Evolutionary conservation across 73 alveolate species (phyloP), one percentile per base, ranked within the genome.

Genomic region (Paramecium sexaurelia): DNA sequence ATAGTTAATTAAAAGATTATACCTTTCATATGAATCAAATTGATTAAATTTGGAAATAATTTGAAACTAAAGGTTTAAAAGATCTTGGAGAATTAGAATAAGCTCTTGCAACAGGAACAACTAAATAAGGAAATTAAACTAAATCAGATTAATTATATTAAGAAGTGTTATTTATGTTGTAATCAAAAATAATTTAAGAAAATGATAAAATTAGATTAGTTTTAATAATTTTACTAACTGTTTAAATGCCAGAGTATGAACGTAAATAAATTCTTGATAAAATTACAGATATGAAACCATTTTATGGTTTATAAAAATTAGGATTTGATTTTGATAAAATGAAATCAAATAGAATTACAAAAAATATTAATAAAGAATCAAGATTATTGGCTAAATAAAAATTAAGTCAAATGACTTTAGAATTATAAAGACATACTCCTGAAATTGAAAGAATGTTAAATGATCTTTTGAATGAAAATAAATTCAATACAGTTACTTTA

Each of bases 401-500:
- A 73, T 73, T 73, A 39, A 73, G 87, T 35, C 32, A 73, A 36
- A 73, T 73, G 87, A 73, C 87, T 36, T 73, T 73, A 73, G 87
- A 73, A 36, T 11, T 73, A 35, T 20, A 73, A 39, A 73, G 87
- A 73, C 66, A 73, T 36, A 73, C 87, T 1, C 87, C 87, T 33
- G 33, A 17, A 73, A 39, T 73, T 33, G 87, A 73, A 39, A 73
- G 9, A 39, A 17, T 36, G 3, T 24, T 73, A 17, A 73, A 15
- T 36, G 87, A 73, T 19, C 33, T 73, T 13, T 36, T 73, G 13
- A n/a, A 33, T 73, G 87, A 73, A 2, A 39, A 73, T 6, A 73
- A 36, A 73, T 73, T 73, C 19, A 39, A 73, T 36, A 61, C 83
- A 26, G 51, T 61, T 6, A 61, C 83, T 26, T 13, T 61, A 29